Percentiles rank a stretch among this genome's conserved stretches.
phyloP scores from a whole-genome alignment of 164 flowering plant species.

The Akebia trifoliata region DNA sequence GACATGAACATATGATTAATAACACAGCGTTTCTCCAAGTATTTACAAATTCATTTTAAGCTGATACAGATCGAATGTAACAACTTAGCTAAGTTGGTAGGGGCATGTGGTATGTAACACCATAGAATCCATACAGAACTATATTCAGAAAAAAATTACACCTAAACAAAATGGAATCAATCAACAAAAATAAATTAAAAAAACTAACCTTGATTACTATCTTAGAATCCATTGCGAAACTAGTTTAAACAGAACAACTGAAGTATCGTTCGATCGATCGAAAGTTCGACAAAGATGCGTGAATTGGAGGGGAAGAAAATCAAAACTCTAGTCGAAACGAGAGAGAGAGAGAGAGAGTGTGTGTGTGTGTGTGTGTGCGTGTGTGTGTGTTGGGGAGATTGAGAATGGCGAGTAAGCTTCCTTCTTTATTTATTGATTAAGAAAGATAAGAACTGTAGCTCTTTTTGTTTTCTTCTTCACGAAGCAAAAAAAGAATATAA shows the following conservation, averaged over 20 bases:
- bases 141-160: not conserved
- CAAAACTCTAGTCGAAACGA: not conserved
- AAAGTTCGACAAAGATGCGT: not conserved
- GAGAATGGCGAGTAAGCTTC: too few species aligned
- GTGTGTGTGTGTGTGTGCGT: too few species aligned
- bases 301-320: not conserved
- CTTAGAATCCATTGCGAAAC: constrained; percentile 29
- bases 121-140: not conserved
- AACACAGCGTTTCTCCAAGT: too few species aligned
- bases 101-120: too few species aligned
- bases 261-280: not conserved
- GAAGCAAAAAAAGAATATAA: constrained; percentile 2
- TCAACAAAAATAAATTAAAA: not conserved
- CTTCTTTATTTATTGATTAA: too few species aligned
- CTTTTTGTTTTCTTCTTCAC: not conserved
- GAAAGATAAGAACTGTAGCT: not conserved
- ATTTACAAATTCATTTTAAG: too few species aligned
- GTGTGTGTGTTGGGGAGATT: too few species aligned
- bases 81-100: too few species aligned
- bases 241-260: not conserved
- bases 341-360: not conserved
- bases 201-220: constrained; percentile 45
- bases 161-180: not conserved
- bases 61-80: too few species aligned
- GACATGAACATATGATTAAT: too few species aligned